Evolutionary conservation across 805 yeast species (phyloP), one percentile per base, ranked within the genome.

Genomic region (Clavispora vitiphila): DNA sequence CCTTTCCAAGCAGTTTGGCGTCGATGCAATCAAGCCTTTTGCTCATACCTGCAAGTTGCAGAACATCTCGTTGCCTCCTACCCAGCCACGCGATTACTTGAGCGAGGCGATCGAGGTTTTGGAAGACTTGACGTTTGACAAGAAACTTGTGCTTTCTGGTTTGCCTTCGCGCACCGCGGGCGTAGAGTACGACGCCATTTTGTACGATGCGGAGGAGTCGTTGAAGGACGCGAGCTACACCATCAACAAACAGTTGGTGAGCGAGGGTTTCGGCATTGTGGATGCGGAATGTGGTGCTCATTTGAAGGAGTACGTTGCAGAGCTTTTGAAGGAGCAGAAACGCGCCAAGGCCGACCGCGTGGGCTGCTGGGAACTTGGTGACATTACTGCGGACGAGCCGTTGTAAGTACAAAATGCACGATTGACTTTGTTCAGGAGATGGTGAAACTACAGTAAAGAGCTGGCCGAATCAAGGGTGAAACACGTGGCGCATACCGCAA

Each of bases 351-450:
- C 60, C 14, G 60, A 53, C 24, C 80, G 78, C 46, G 54, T 62
- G 16, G 89, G 89, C 4, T 81, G 86, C 56, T 83, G 90, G 90
- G 79, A 80, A 61, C 80, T 76, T 51, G 90, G 90, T 38, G 88
- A 83, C 56, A 75, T 84, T 27, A 74, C 81, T 29, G 78, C 70
- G 41, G 83, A 78, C 42, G 32, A 29, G 20, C 20, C 32, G 5
- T 29, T 29, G 32, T 29, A 29, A 29, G 16, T 29, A 29, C 18
- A 26, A 5, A 26, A 26, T 9, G 12, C 14, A 12, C 12, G 12
- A 2, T n/a, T 26, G 11, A 11, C n/a, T n/a, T n/a, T n/a, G n/a
- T n/a, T n/a, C n/a, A n/a, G n/a, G n/a, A n/a, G n/a, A n/a, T n/a
- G n/a, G n/a, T n/a, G n/a, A n/a, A n/a, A n/a, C n/a, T n/a, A n/a